Evolutionary conservation across 1,139 yeast species (phyloP), one percentile per base, ranked within the genome.

Genomic region (Debaryomyces coudertii): DNA sequence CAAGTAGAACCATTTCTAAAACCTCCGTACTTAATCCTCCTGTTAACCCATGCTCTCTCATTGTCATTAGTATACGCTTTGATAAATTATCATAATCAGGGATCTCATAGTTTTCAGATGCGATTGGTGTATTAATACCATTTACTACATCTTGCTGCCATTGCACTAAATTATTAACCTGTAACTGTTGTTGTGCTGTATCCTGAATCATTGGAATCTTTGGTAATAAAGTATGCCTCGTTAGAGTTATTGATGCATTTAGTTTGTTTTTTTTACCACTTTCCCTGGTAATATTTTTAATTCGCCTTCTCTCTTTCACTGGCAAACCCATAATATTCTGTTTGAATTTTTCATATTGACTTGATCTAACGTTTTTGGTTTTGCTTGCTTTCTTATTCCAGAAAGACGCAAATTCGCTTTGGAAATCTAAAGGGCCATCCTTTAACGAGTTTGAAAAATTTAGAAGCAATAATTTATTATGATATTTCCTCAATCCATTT

Each of bases 101-200:
- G 11, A 93, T 66, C 53, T 93, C 93, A 60, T 76, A 88, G 34
- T 81, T 76, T 54, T 92, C 96, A 0, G 90, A 76, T 1, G 95
- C 79, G 33, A 93, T 72, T 4, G 95, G 95, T 2, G 95, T 82
- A 55, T 89, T 90, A 46, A 90, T 81, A n/a, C 95, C 95, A 60
- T 86, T 92, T 43, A 87, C 80, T 22, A 93, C 90, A 62, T 95
- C 99, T 63, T 90, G 97, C 24, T 95, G 90, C 95, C 97, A 90
- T 55, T 86, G 86, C 45, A 83, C 79, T 55, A 90, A 71, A 65
- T 83, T 79, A 58, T 83, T 73, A 31, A 76, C 77, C 49, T 71
- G 78, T 47, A 73, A 60, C 52, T 71, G 79, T 53, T 73, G 80
- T 53, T 74, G 76, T 48, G 65, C 82, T 49, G 79, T 75, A 52